Evolutionary conservation across 176 grass and related monocot genomes (phyloP).

Genomic region (Cenchrus purpureus): DNA sequence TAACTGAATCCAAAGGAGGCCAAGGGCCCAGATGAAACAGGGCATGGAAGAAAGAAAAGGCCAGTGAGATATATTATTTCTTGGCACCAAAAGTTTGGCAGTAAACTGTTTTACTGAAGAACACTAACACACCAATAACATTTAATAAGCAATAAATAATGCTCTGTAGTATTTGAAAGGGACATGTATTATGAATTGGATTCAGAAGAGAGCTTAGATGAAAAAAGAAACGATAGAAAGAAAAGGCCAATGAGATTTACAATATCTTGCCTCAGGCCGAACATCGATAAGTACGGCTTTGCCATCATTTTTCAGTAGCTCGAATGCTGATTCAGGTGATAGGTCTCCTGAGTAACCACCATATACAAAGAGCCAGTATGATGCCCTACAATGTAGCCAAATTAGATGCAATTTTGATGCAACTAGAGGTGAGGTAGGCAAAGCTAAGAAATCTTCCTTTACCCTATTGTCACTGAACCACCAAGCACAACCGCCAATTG

Average conservation of each 20-base stretch:
- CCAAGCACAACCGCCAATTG: conserved; percentile 73
- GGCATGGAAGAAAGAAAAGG: conserved; percentile 59
- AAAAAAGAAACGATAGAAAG: conserved; percentile 47
- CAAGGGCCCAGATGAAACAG: conserved; percentile 25
- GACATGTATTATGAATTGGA: conserved; percentile 1
- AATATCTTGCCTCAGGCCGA: conserved; percentile 99
- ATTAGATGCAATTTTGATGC: conserved; percentile 28
- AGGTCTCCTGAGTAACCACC: conserved; percentile 88
- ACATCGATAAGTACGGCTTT: conserved; percentile 96
- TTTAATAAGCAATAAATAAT: not conserved
- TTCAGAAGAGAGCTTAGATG: conserved; percentile 38
- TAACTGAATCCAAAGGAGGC: conserved; percentile 4
- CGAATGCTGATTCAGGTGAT: conserved; percentile 75
- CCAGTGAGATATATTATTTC: conserved; percentile 79
- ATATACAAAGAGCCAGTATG: conserved; percentile 78
- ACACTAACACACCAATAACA: not conserved
- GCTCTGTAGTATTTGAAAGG: not conserved
- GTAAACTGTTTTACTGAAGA: conserved; percentile 1
- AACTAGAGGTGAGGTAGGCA: not conserved
- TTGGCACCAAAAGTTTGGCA: conserved; percentile 62
- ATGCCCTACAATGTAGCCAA: conserved; percentile 50
- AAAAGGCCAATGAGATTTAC: conserved; percentile 90
- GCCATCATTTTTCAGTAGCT: conserved; percentile 70
- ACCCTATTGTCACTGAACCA: conserved; percentile 78
- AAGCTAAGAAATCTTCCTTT: conserved; percentile 37